Percentiles rank a stretch among this genome's conserved stretches.
Evolutionary conservation across 495 filamentous ascomycete genomes (phyloP).

Genomic region (Podospora bellae-mahoneyi): DNA sequence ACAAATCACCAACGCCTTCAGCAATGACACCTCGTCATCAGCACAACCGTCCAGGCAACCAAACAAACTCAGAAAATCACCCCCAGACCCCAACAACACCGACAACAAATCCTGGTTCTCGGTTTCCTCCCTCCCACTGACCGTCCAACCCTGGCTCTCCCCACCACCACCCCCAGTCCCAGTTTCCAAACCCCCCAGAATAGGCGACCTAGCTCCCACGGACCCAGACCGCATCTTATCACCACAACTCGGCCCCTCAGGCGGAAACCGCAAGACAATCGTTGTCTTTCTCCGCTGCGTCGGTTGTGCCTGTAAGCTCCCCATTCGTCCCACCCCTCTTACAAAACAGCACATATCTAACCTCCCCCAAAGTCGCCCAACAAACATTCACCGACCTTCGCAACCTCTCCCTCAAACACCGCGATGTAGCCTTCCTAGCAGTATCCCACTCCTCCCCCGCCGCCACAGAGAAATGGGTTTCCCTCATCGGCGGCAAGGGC

Average conservation of each 20-base stretch:
- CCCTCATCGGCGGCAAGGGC: conserved; percentile 46
- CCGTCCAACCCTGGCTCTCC: conserved; percentile 46
- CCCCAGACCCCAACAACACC: conserved; percentile 25
- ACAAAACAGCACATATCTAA: not conserved
- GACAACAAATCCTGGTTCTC: conserved; percentile 28
- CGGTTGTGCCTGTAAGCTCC: conserved; percentile 50
- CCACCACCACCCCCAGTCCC: conserved; percentile 46
- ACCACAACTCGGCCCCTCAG: conserved; percentile 7
- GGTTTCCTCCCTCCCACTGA: conserved; percentile 43
- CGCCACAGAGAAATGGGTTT: conserved; percentile 49
- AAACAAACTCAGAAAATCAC: conserved; percentile 26
- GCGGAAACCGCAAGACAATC: conserved; percentile 37
- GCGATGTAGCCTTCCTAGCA: conserved; percentile 47
- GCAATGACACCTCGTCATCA: conserved; percentile 7
- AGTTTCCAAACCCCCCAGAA: conserved; percentile 39
- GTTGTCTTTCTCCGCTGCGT: conserved; percentile 55
- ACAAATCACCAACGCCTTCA: not conserved
- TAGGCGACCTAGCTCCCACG: conserved; percentile 48
- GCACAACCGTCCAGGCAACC: conserved; percentile 17
- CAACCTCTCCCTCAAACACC: conserved; percentile 41
- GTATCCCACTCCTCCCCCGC: conserved; percentile 50
- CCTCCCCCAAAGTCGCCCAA: conserved; percentile 46
- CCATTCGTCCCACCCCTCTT: conserved; percentile 5
- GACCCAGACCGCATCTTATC: conserved; percentile 42
- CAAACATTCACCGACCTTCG: conserved; percentile 53